Base-by-base conservation (phyloP, 2,329 filamentous ascomycete species). In the Aureobasidium mangrovei region DNA sequence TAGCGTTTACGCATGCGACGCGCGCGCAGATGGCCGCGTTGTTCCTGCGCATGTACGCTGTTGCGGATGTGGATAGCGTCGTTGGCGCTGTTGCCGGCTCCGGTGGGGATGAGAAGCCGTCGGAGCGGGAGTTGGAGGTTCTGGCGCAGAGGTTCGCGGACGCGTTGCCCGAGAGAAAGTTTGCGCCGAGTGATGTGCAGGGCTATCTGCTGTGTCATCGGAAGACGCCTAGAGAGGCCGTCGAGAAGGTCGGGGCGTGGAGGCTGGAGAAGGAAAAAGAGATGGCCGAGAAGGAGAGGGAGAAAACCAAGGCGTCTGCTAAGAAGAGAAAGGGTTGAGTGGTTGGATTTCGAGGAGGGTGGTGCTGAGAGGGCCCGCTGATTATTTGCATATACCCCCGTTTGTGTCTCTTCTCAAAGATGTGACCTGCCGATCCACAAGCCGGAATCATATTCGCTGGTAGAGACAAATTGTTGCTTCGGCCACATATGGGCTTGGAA, bases 1-100 rank as follows among this genome's bases (percentile, higher is more conserved):
- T 88, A 1, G 73, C 73, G 8, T 86, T 90, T 67, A 75, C 65
- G 4, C 66, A 71, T 3, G 73, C 74, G 1, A 70, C 68, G 29
- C 61, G 61, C 28, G 63, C 65, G 1, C 73, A 76, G 57, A 68
- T 70, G 8, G 61, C 63, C 32, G 69, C 74, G 55, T 67, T 75
- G 18, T 77, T 74, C 59, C 60, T 65, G 4, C 63, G 72, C 28
- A 59, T 69, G 66, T 69, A 67, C 48, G 39, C 44, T 7, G 48
- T 24, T 1, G 55, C 47, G 29, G 24, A 52, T 12, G 7, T 42
- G 4, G 18, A 33, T 10, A 26, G 7, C 4, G 8, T 3, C 26
- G 12, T 28, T 40, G 7, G 26, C 8, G 28, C 31, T 12, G 7
- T 27, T 4, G 36, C 32, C 26, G 29, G 27, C 8, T 18, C 3